Base-by-base conservation (phyloP, 2,329 filamentous ascomycete species). In the Colletotrichum siamense region DNA sequence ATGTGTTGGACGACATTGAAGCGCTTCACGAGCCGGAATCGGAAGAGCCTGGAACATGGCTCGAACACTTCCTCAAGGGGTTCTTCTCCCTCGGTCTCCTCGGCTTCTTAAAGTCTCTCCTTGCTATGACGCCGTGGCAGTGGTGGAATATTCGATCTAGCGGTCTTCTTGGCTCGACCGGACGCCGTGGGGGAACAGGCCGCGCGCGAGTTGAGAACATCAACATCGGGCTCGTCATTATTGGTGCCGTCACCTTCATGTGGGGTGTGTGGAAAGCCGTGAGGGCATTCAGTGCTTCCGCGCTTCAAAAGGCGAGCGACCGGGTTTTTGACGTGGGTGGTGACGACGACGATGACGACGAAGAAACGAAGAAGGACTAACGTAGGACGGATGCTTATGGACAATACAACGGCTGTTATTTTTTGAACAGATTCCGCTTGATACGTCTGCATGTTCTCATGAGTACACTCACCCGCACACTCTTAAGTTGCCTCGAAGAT, bases 401-500 rank as follows among this genome's bases (percentile, higher is more conserved):
- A 39, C 32, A 77, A 77, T 71, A 55, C 44, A 66, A 71, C 61
- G 72, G 55, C 44, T 68, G 65, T 78, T 71, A 57, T 62, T 22
- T 28, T n/a, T 64, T 64, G 34, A 64, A 78, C 76, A 78, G 69
- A 70, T 65, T 30, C 30, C 61, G 64, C 44, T 77, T 73, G 34
- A 66, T 30, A 68, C 75, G 32, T 57, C 75, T 24, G 55, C 75
- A 76, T 49, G 44, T 52, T 52, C 10, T 34, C 10, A 44, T 28
- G 64, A 65, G 34, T n/a, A 12, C 24, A n/a, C 26, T 26, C 59
- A 36, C 65, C 84, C 94, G 95, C 95, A 96, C 94, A 94, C 95
- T 94, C 94, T 98, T 98, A 94, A 98, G 96, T 97, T 98, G 95
- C 91, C 95, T 96, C 91, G 91, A 92, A 87, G 87, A 84, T 89